Percentiles rank a stretch among this genome's conserved stretches.
These are phyloP conservation scores for Fragaria iinumae DNA, from an alignment of 306 rosid species.

Conservation along the genomic window DNA sequence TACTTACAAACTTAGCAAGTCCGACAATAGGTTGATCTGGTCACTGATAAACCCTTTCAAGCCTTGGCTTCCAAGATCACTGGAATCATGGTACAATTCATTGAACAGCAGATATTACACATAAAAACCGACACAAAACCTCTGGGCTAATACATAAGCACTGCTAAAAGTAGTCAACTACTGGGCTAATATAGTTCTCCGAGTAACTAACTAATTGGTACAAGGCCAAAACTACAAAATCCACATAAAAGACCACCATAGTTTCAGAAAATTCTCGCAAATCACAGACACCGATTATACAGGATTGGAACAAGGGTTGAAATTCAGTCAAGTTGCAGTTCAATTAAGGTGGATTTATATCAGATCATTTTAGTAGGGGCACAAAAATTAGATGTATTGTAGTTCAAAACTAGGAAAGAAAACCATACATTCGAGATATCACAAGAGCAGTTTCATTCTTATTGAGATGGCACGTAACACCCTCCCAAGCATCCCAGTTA, in stretches of 20 bases:
- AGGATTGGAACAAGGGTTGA: not conserved
- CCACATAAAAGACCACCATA: not conserved
- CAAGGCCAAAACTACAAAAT: not conserved
- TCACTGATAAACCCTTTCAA: conserved; percentile 83
- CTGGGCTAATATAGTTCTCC: not conserved
- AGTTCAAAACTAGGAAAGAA: not conserved
- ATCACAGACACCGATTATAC: not conserved
- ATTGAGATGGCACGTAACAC: conserved; percentile 77
- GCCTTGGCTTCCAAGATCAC: conserved; percentile 95
- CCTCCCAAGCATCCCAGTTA: conserved; percentile 98
- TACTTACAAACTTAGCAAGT: conserved; percentile 98
- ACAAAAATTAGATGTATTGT: not conserved
- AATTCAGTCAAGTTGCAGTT: not conserved
- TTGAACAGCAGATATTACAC: not conserved
- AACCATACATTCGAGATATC: conserved; percentile 81
- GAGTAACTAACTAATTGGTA: not conserved
- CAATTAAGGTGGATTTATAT: not conserved
- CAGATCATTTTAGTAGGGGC: not conserved
- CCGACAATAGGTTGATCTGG: conserved; percentile 73
- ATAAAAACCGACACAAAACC: not conserved
- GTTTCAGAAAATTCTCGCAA: not conserved
- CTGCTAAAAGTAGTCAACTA: not conserved
- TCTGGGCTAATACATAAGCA: not conserved
- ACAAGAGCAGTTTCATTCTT: conserved; percentile 54
- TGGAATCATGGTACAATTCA: conserved; percentile 32